A percentile compares a stretch with the other conserved stretches of the same genome.
phyloP scores from a whole-genome alignment of 192 early-diverging fungal genomes.

The Tieghemiomyces parasiticus region DNA sequence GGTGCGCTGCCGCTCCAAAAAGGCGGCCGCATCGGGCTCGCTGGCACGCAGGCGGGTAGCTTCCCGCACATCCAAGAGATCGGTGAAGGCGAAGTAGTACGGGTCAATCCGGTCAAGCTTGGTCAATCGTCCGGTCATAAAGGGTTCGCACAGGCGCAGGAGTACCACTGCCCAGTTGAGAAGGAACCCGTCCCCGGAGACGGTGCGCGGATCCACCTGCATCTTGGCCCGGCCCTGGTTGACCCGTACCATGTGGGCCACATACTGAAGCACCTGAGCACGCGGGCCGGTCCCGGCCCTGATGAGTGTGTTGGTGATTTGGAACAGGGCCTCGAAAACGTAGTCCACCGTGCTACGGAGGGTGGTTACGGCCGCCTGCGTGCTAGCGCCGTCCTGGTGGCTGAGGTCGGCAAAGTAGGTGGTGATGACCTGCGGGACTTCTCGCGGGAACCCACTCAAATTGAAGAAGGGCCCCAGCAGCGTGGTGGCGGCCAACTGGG shows the following conservation, averaged over 20 bases:
- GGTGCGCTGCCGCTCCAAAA: conserved; percentile 24
- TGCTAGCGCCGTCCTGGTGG: conserved; percentile 31
- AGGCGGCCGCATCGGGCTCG: conserved; percentile 45
- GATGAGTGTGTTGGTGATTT: conserved; percentile 45
- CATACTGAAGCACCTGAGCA: conserved; percentile 45
- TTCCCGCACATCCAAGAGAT: conserved; percentile 42
- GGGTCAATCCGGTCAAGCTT: conserved; percentile 70
- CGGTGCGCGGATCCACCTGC: conserved; percentile 58
- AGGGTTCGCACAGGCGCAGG: conserved; percentile 66
- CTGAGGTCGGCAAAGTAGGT: conserved; percentile 33
- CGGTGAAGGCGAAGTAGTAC: conserved; percentile 44
- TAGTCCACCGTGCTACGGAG: conserved; percentile 43
- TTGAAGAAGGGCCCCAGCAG: conserved; percentile 62
- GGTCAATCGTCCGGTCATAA: conserved; percentile 56
- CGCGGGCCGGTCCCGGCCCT: conserved; percentile 38
- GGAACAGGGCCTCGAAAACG: conserved; percentile 34
- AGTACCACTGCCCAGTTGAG: conserved; percentile 52
- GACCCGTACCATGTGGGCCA: conserved; percentile 40
- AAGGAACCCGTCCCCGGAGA: conserved; percentile 78
- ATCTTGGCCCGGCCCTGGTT: conserved; percentile 61
- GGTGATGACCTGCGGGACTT: conserved; percentile 23
- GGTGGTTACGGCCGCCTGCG: conserved; percentile 33
- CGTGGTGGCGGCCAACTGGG: conserved; percentile 38
- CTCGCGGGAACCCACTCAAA: conserved; percentile 31
- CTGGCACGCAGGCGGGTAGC: conserved; percentile 70